Evolutionary conservation across 345 rosid species (phyloP).

Genomic region (Firmiana major): DNA sequence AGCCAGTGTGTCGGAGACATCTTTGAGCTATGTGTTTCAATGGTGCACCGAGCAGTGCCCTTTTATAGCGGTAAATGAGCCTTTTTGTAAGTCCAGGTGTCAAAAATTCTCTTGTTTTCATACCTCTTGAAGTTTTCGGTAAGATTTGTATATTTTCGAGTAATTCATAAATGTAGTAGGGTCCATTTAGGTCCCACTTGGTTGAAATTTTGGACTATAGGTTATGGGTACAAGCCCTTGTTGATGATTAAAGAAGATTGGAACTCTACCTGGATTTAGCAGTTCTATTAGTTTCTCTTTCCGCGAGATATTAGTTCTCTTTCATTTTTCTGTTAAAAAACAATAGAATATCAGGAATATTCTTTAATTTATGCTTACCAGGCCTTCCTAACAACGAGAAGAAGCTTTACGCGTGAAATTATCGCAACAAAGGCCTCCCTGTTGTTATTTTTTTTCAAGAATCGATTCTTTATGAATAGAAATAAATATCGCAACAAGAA

Average conservation of each 20-base stretch:
- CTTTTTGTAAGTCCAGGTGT: background rate
- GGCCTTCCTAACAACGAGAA: background rate
- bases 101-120: background rate
- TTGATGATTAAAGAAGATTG: background rate
- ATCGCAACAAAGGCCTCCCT: too few species aligned
- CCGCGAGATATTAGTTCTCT: background rate
- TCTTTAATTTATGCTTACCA: background rate
- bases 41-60: background rate
- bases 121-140: background rate
- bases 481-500: too few species aligned
- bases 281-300: background rate
- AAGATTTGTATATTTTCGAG: background rate
- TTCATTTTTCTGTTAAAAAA: background rate
- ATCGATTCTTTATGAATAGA: too few species aligned
- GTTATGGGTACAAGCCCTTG: background rate
- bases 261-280: too few species aligned
- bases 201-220: background rate
- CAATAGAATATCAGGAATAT: background rate
- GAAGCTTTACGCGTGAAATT: too few species aligned
- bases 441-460: too few species aligned
- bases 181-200: slow-evolving; percentile 5
- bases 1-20: slow-evolving; percentile 27
- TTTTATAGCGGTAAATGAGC: slow-evolving; percentile 17
- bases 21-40: background rate
- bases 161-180: slow-evolving; percentile 1